Evolutionary conservation across 2,329 filamentous ascomycete species (phyloP), one percentile per base, ranked within the genome.

Genomic region (Akanthomyces dipterigenus): DNA sequence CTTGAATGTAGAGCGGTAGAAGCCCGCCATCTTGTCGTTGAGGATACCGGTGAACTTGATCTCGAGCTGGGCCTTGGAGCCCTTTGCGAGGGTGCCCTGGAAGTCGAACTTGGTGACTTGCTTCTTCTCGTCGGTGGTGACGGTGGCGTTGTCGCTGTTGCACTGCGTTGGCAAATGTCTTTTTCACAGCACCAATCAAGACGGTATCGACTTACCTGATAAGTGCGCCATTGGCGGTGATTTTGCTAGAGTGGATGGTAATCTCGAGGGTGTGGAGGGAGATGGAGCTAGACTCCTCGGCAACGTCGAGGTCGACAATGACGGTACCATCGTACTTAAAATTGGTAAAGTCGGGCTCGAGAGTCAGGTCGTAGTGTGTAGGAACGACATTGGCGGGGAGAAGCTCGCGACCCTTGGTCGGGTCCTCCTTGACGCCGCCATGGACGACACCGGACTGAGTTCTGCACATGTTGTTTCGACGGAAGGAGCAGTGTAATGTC

Each of bases 11-110:
- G 92, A 96, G 62, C 93, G 87, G 78, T 98, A 98, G 83, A 98
- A 98, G 53, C 93, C 93, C 54, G 93, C 93, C 91, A 98, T 96
- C 77, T 95, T 93, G 73, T 96, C 90, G 75, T 96, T 96, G 70
- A 96, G 78, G 48, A 81, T 82, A 45, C 92, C 92, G 11, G 84
- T 87, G 76, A 96, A 96, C 49, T 73, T 72, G 62, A 82, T 76
- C 40, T 74, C 73, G 58, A 67, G 84, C 85, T 69, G 87, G 22
- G 89, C 90, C 79, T 92, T 93, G 70, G 84, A 82, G 26, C 90
- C 91, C 64, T 89, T 88, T 24, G 85, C 75, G 64, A 98, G 80
- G 51, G 80, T 82, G 72, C 92, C 82, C 66, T 87, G 82, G 71
- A 98, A 92, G 67, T 85, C 85, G 72, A 97, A 82, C 70, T 87